Evolutionary conservation across 768 basidiomycete species (phyloP).

Genomic region (Termitomyces titanicus): DNA sequence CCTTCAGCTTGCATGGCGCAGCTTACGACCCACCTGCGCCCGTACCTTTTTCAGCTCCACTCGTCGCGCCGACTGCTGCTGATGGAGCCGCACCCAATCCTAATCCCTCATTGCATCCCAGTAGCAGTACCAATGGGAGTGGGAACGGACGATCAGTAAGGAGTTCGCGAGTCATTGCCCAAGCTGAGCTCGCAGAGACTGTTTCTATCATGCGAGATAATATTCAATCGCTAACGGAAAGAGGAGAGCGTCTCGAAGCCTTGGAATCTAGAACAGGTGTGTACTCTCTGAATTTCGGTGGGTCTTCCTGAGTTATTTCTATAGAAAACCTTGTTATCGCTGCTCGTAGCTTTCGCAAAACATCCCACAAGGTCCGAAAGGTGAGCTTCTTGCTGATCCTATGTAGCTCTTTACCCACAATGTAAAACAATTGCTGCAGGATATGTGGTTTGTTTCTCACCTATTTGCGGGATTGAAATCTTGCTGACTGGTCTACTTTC

Average conservation of each 20-base stretch:
- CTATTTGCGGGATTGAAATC: not conserved
- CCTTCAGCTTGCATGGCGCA: conserved; percentile 3
- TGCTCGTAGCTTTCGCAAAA: conserved; percentile 93
- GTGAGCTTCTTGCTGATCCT: conserved; percentile 40
- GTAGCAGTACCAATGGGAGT: not conserved
- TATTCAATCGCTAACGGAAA: conserved; percentile 87
- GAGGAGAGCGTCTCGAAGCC: conserved; percentile 87
- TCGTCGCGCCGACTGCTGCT: not conserved
- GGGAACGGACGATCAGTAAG: not conserved
- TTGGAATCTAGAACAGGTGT: conserved; percentile 96
- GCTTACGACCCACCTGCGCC: conserved; percentile 6
- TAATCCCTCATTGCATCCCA: not conserved
- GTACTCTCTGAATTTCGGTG: conserved; percentile 24
- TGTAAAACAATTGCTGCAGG: conserved; percentile 36
- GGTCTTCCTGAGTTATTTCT: conserved; percentile 6
- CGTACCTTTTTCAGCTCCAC: not conserved
- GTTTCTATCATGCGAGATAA: conserved; percentile 97
- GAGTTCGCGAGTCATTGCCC: conserved; percentile 61
- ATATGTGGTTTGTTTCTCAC: conserved; percentile 77
- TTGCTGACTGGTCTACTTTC: conserved; percentile 4
- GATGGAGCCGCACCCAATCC: not conserved
- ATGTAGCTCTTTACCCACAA: not conserved
- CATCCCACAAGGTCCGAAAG: conserved; percentile 95
- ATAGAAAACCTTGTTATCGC: conserved; percentile 92
- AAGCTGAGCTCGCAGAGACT: conserved; percentile 92